Conservation (phyloP, 768 basidiomycete genomes). For the Fistulinella prunicolor region DNA sequence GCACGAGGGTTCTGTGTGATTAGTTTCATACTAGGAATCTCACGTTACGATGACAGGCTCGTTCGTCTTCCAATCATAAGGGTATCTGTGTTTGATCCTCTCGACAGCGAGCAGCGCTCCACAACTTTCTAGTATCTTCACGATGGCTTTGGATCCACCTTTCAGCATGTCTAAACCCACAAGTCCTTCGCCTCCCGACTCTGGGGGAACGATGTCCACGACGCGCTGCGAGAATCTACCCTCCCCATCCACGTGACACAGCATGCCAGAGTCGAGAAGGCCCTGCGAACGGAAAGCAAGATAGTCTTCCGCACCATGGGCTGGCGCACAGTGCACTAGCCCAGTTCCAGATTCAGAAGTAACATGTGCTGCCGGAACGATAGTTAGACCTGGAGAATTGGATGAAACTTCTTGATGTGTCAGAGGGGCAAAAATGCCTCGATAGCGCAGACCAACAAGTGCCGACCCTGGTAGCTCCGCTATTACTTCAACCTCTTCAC, state of each 20-base stretch:
- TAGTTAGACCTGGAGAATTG: conserved; percentile 24
- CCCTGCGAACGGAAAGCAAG: conserved; percentile 60
- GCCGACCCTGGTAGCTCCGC: conserved; percentile 35
- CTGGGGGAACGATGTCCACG: conserved; percentile 42
- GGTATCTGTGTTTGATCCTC: conserved; percentile 82
- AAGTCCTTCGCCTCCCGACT: conserved; percentile 45
- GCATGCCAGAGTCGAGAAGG: conserved; percentile 47
- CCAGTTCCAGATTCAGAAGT: conserved; percentile 89
- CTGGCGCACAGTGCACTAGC: conserved; percentile 93
- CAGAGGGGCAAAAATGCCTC: conserved; percentile 52
- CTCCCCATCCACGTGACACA: conserved; percentile 79
- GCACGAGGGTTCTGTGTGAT: not conserved
- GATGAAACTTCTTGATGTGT: not conserved
- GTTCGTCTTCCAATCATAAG: conserved; percentile 96
- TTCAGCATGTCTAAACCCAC: conserved; percentile 69
- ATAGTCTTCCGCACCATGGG: conserved; percentile 94
- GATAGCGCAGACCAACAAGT: conserved; percentile 61
- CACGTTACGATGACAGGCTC: conserved; percentile 89
- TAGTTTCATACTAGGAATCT: conserved; percentile 21
- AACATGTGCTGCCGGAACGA: conserved; percentile 76
- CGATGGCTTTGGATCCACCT: conserved; percentile 66
- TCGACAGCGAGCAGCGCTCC: conserved; percentile 61
- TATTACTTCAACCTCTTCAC: conserved; percentile 18
- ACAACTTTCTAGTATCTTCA: conserved; percentile 55
- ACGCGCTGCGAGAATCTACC: conserved; percentile 70